Percentiles rank a stretch among this genome's conserved stretches.
Evolutionary conservation across 495 filamentous ascomycete species (phyloP).

Genomic region (Aspergillus sclerotioniger): DNA sequence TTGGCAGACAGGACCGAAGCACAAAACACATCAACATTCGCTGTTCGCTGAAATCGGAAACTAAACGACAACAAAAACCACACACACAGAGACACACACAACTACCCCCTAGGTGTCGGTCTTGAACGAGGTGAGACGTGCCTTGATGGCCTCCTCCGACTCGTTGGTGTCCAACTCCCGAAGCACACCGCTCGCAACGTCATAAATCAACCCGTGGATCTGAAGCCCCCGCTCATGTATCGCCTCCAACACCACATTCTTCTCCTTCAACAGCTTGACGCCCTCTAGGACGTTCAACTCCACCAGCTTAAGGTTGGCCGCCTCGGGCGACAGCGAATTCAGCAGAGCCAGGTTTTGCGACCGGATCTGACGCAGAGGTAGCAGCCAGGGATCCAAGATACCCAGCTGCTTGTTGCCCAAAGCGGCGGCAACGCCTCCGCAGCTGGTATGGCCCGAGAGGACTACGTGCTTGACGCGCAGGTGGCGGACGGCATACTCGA

Average conservation of each 20-base stretch:
- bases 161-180: constrained; percentile 53
- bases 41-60: constrained; percentile 8
- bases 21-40: background rate
- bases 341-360: constrained; percentile 41
- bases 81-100: background rate
- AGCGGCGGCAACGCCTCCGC: constrained; percentile 73
- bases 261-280: constrained; percentile 60
- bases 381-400: constrained; percentile 79
- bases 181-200: constrained; percentile 60
- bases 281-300: constrained; percentile 72
- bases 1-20: background rate
- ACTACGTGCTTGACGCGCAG: constrained; percentile 81
- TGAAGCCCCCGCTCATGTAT: constrained; percentile 65
- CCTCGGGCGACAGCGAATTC: constrained; percentile 50
- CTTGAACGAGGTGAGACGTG: constrained; percentile 43
- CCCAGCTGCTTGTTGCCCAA: constrained; percentile 67
- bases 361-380: constrained; percentile 65
- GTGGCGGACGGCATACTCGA: constrained; percentile 75
- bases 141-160: constrained; percentile 37
- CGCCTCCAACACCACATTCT: constrained; percentile 59
- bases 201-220: constrained; percentile 72
- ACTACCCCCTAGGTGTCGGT: constrained; percentile 20
- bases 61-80: background rate
- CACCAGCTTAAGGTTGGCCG: constrained; percentile 53
- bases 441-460: constrained; percentile 79